Conservation (phyloP, 2,329 filamentous ascomycete genomes). For the Orbilia javanica region DNA sequence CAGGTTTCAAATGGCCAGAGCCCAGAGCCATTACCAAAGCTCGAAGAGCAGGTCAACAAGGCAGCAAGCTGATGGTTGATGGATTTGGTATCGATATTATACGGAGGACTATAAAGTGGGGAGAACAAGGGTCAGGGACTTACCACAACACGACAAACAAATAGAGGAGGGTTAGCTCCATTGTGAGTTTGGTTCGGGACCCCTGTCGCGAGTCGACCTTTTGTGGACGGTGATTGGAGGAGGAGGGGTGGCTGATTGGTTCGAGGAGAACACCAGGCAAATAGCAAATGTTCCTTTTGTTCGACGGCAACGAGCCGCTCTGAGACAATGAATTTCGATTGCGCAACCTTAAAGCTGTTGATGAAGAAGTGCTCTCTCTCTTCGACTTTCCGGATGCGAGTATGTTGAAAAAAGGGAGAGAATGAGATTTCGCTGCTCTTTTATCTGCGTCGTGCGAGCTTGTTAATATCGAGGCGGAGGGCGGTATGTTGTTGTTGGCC, state of each 20-base stretch:
- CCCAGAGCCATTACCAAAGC: conserved; percentile 10
- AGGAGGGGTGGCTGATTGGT: conserved; percentile 17
- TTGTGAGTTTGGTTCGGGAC: conserved; percentile 33
- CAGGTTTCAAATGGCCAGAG: conserved; percentile 16
- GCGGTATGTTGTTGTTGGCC: conserved; percentile 15
- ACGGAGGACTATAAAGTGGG: conserved; percentile 36
- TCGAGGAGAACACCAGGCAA: conserved; percentile 2
- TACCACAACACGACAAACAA: conserved; percentile 57
- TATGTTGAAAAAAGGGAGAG: conserved; percentile 14
- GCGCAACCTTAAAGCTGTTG: conserved; percentile 24
- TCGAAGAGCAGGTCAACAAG: conserved; percentile 11
- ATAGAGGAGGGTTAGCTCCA: conserved; percentile 47
- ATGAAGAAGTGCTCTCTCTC: conserved; percentile 18
- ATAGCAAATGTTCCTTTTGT: conserved; percentile 28
- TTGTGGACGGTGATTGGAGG: conserved; percentile 45
- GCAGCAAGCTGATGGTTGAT: conserved; percentile 32
- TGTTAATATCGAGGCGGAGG: conserved; percentile 12
- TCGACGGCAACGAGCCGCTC: conserved; percentile 56
- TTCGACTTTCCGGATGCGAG: conserved; percentile 6
- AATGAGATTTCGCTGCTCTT: background rate
- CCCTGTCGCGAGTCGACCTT: conserved; percentile 39
- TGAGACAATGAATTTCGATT: conserved; percentile 42
- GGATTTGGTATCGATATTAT: conserved; percentile 38
- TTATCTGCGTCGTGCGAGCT: conserved; percentile 17
- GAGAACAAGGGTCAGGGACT: conserved; percentile 36